These are phyloP conservation scores for Sclerotiophoma versabilis DNA, from an alignment of 2,329 filamentous ascomycete species.

Conservation along the genomic window DNA sequence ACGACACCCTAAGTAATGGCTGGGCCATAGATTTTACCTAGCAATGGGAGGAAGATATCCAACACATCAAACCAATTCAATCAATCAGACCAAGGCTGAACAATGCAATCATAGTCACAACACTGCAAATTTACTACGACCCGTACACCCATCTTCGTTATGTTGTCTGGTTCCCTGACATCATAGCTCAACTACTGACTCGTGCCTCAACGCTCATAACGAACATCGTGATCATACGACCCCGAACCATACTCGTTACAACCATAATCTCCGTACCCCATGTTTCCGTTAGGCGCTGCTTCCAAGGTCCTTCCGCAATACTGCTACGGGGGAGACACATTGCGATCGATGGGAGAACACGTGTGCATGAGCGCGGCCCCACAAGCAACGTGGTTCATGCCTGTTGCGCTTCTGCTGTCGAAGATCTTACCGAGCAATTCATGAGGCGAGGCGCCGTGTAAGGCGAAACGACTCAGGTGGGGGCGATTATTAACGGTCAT, in stretches of 20 bases:
- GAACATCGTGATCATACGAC: slow-evolving; percentile 5
- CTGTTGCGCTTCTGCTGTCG: neutral
- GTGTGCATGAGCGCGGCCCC: slow-evolving; percentile 3
- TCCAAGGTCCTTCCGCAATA: slow-evolving; percentile 13
- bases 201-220: slow-evolving; percentile 1
- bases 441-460: neutral
- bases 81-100: neutral
- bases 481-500: neutral
- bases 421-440: neutral
- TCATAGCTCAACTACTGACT: slow-evolving; percentile 11
- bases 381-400: slow-evolving; percentile 9
- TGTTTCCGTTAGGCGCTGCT: slow-evolving; percentile 8
- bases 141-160: neutral
- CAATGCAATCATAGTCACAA: neutral
- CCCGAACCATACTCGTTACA: slow-evolving; percentile 7
- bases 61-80: neutral
- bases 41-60: slow-evolving; percentile 10
- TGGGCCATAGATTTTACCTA: slow-evolving; percentile 15
- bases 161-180: slow-evolving; percentile 5
- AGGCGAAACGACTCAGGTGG: neutral
- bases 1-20: slow-evolving; percentile 7
- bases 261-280: slow-evolving; percentile 19
- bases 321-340: slow-evolving; percentile 2
- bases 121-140: neutral
- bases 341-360: neutral